Evolutionary conservation across 306 rosid genomes (phyloP).

Genomic region (Glycine tomentella): DNA sequence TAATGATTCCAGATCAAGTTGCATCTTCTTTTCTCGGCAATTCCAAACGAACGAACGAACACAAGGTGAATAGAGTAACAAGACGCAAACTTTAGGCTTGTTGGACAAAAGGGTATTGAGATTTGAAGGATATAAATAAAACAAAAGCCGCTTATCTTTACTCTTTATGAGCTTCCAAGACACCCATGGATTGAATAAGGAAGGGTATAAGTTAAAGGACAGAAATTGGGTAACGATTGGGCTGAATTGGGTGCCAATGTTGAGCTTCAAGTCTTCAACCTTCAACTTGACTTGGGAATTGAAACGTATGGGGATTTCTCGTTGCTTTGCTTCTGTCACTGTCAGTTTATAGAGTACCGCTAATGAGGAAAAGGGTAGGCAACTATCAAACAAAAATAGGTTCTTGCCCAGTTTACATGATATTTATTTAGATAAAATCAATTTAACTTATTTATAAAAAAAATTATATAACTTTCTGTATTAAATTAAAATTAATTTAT

Average conservation of each 20-base stretch:
- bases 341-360: neutral
- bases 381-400: too few species aligned
- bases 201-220: neutral
- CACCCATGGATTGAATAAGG: constrained; percentile 33
- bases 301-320: constrained; percentile 29
- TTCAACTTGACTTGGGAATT: constrained; percentile 35
- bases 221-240: neutral
- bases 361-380: neutral
- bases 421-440: too few species aligned
- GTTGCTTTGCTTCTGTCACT: neutral
- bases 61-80: constrained; percentile 19
- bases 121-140: constrained; percentile 38
- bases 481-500: too few species aligned
- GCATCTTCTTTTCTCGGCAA: constrained; percentile 57
- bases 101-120: constrained; percentile 39
- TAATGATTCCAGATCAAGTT: constrained; percentile 78
- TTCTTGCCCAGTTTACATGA: too few species aligned
- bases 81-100: constrained; percentile 17
- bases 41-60: neutral
- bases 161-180: neutral
- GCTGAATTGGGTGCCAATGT: neutral
- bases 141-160: constrained; percentile 20
- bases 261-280: neutral
- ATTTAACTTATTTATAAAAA: too few species aligned
- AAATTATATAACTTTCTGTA: too few species aligned